Evolutionary conservation across 83 land plant species (phyloP).

Genomic region (Diphasiastrum complanatum): DNA sequence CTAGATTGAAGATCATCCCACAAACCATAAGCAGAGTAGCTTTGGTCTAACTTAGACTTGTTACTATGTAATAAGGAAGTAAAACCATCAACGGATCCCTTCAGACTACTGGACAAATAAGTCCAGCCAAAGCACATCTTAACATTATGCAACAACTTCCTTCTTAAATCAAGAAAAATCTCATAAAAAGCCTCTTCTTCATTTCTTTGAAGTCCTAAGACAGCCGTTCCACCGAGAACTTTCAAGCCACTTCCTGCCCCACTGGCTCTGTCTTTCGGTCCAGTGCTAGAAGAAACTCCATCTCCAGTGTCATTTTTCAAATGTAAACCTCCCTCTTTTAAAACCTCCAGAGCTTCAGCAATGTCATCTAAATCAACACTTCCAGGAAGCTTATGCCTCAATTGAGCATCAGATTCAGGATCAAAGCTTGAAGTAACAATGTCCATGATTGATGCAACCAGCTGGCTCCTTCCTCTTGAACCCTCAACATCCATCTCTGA

Average conservation of each 20-base stretch:
- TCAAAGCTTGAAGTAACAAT: conserved; percentile 87
- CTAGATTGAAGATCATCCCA: conserved; percentile 95
- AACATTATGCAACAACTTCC: conserved; percentile 1
- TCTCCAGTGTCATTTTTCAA: conserved; percentile 47
- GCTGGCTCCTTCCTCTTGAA: conserved; percentile 83
- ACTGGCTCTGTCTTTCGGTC: conserved; percentile 54
- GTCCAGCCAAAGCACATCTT: background rate
- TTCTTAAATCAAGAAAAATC: conserved; percentile 19
- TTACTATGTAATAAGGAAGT: background rate
- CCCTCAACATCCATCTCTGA: conserved; percentile 39
- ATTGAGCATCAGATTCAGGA: conserved; percentile 12
- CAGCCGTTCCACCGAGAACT: conserved; percentile 62
- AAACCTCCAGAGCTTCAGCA: conserved; percentile 69
- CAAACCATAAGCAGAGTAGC: conserved; percentile 47
- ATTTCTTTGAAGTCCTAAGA: conserved; percentile 55
- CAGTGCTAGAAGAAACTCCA: conserved; percentile 36
- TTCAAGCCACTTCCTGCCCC: conserved; percentile 66
- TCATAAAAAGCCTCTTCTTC: conserved; percentile 4
- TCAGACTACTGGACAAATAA: background rate
- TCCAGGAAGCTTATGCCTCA: conserved; percentile 60
- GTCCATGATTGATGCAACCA: conserved; percentile 93
- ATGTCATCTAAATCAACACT: conserved; percentile 66
- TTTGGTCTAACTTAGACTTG: conserved; percentile 1
- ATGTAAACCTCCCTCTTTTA: conserved; percentile 71
- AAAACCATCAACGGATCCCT: background rate